These are phyloP conservation scores for Calonectria pauciramosa DNA, from an alignment of 2,329 filamentous ascomycete species.

Conservation along the genomic window DNA sequence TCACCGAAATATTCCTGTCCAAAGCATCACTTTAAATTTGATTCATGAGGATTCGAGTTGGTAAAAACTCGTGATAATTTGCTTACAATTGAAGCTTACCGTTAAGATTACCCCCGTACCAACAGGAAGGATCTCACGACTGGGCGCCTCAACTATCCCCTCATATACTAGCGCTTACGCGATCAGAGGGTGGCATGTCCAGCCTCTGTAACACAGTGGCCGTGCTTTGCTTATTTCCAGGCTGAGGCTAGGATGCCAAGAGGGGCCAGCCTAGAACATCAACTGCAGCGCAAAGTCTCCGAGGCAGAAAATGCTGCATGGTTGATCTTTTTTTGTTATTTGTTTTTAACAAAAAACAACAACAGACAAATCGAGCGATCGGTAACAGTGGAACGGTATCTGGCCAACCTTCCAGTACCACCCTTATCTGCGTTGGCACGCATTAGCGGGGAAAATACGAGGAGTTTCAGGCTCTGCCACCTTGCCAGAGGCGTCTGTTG, in stretches of 20 bases:
- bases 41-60: background rate
- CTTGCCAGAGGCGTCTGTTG: background rate
- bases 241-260: background rate
- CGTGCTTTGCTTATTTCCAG: background rate
- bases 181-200: background rate
- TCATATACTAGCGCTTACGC: background rate
- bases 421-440: background rate
- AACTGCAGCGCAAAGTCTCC: background rate
- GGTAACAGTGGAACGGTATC: background rate
- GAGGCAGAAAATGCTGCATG: too few relatives aligned
- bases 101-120: background rate
- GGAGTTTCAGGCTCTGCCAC: background rate
- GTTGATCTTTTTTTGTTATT: background rate
- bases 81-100: background rate
- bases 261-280: background rate
- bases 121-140: background rate
- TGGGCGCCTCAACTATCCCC: background rate
- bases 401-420: background rate
- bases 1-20: background rate
- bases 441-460: slow-evolving; percentile 1
- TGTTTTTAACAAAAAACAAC: background rate
- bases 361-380: background rate
- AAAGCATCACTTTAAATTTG: background rate
- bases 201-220: background rate
- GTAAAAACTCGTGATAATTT: background rate